Evolutionary conservation across 768 basidiomycete species (phyloP).

Genomic region (Tricholoma sp.): DNA sequence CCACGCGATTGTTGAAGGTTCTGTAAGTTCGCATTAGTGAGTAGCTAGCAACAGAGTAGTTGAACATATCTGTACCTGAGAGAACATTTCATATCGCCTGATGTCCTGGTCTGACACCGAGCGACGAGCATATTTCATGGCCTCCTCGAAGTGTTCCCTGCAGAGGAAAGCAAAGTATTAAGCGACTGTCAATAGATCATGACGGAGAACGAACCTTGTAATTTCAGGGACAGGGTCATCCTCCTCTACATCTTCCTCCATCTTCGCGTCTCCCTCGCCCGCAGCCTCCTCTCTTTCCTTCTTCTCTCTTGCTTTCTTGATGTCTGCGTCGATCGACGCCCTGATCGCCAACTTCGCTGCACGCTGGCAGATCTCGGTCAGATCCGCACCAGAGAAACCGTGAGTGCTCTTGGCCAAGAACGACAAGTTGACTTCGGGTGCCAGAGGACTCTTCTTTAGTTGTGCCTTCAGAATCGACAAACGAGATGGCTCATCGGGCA

Average conservation of each 20-base stretch:
- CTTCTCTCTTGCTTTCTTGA: slow-evolving; percentile 72
- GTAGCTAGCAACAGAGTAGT: slow-evolving; percentile 5
- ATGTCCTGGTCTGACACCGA: slow-evolving; percentile 97
- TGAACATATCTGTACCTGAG: slow-evolving; percentile 50
- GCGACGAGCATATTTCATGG: slow-evolving; percentile 95
- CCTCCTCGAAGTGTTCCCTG: slow-evolving; percentile 95
- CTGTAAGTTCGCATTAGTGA: slow-evolving; percentile 29
- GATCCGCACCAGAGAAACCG: slow-evolving; percentile 98
- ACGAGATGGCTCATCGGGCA: slow-evolving; percentile 92
- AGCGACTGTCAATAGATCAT: not conserved
- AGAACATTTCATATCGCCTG: slow-evolving; percentile 97
- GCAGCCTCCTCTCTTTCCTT: slow-evolving; percentile 74
- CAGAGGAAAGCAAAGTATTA: slow-evolving; percentile 4
- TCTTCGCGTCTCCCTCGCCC: slow-evolving; percentile 56
- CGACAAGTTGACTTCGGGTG: slow-evolving; percentile 71
- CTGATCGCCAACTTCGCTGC: slow-evolving; percentile 97
- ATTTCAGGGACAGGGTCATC: slow-evolving; percentile 92
- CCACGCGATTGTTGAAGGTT: slow-evolving; percentile 88
- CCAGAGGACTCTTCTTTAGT: slow-evolving; percentile 89
- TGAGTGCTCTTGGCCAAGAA: slow-evolving; percentile 93
- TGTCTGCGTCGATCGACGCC: slow-evolving; percentile 91
- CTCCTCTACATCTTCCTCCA: slow-evolving; percentile 71
- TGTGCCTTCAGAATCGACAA: slow-evolving; percentile 86
- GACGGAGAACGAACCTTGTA: slow-evolving; percentile 46
- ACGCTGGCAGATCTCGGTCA: slow-evolving; percentile 99